Evolutionary conservation across 2,329 filamentous ascomycete genomes (phyloP).

Genomic region (Plenodomus biglobosus): DNA sequence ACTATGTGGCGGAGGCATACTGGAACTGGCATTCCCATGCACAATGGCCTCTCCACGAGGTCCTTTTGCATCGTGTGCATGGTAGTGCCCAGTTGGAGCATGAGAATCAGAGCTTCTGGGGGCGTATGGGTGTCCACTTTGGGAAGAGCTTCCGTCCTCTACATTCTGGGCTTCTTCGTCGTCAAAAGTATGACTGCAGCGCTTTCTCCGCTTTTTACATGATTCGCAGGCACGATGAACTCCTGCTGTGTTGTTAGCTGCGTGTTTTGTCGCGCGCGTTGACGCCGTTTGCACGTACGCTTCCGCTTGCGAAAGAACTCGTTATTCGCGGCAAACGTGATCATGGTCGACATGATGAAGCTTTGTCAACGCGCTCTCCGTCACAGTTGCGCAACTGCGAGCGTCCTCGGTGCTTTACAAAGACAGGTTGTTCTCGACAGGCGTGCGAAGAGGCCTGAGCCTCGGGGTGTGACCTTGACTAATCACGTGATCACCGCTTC

Average conservation of each 20-base stretch:
- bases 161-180: constrained; percentile 31
- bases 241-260: constrained; percentile 33
- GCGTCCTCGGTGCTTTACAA: not conserved
- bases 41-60: constrained; percentile 24
- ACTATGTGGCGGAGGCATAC: constrained; percentile 38
- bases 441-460: not conserved
- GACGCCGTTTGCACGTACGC: constrained; percentile 30
- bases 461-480: not conserved
- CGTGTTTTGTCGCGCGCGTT: constrained; percentile 17
- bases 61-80: constrained; percentile 29
- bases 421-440: not conserved
- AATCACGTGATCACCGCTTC: not conserved
- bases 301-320: constrained; percentile 50
- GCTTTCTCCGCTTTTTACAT: constrained; percentile 50
- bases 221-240: constrained; percentile 49
- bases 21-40: constrained; percentile 30
- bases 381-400: not conserved
- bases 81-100: constrained; percentile 23
- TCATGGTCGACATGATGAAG: constrained; percentile 47
- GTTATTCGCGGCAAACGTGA: constrained; percentile 50
- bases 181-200: constrained; percentile 48
- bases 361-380: not conserved
- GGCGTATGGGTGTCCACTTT: constrained; percentile 31
- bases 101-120: constrained; percentile 34
- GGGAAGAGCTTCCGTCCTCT: constrained; percentile 41